These are phyloP conservation scores for Lentinula aciculospora DNA, from an alignment of 768 basidiomycete genomes.

Conservation along the genomic window DNA sequence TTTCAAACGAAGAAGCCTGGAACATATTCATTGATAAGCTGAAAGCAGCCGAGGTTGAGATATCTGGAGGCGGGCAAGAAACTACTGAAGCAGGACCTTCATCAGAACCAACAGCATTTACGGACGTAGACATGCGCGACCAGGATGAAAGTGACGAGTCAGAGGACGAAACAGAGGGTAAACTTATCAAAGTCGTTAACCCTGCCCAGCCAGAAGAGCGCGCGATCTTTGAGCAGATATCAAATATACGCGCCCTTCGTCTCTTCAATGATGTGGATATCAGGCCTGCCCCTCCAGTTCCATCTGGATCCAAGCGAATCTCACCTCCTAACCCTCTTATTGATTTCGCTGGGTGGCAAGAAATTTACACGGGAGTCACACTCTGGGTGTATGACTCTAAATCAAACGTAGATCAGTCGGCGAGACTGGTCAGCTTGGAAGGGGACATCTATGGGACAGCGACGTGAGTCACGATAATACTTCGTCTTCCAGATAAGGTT, in stretches of 20 bases:
- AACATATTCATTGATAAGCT: slow-evolving; percentile 43
- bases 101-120: neutral
- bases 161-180: slow-evolving; percentile 22
- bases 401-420: slow-evolving; percentile 64
- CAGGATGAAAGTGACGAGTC: slow-evolving; percentile 30
- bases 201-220: slow-evolving; percentile 36
- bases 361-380: slow-evolving; percentile 61
- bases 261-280: slow-evolving; percentile 70
- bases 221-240: slow-evolving; percentile 38
- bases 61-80: slow-evolving; percentile 26
- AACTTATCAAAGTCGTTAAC: slow-evolving; percentile 47
- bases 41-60: slow-evolving; percentile 52
- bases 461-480: slow-evolving; percentile 44
- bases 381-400: slow-evolving; percentile 72
- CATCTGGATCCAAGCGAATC: slow-evolving; percentile 38
- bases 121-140: slow-evolving; percentile 20
- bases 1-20: slow-evolving; percentile 65
- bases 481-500: neutral
- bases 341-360: slow-evolving; percentile 63
- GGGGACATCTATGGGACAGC: slow-evolving; percentile 73
- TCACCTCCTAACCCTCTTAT: slow-evolving; percentile 52
- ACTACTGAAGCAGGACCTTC: slow-evolving; percentile 13
- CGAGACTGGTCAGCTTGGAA: slow-evolving; percentile 55
- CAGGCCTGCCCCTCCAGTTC: slow-evolving; percentile 43
- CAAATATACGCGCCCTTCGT: slow-evolving; percentile 63